Base-by-base conservation (phyloP, 2,329 filamentous ascomycete genomes). In the Myriangium duriaei region DNA sequence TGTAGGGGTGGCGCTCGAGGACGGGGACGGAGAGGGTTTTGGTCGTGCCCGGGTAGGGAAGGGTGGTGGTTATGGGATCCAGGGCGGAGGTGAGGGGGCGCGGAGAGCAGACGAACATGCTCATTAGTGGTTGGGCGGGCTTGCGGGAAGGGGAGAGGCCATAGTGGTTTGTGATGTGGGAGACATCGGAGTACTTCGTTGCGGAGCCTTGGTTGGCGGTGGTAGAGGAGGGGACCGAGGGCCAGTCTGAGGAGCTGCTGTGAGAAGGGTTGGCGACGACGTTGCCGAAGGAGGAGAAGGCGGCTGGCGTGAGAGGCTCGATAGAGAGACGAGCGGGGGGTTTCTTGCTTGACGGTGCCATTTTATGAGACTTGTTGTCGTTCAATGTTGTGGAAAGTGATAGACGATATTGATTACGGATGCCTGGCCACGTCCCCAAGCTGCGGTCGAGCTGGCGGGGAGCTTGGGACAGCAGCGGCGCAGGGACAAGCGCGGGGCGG, bases 41-140 rank as follows among this genome's bases (percentile, higher is more conserved):
- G 19, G 32, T 35, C 7, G 38, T 40, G n/a, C 31, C 32, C 18
- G 32, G 38, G 29, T 40, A 35, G 11, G 38, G 38, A 3, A 40
- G 38, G 13, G 38, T 40, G 19, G 24, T 30, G 24, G 31, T 40
- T n/a, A 30, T 32, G 18, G 19, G 31, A 4, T 30, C n/a, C 7
- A 34, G 31, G 18, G 38, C 19, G 11, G 38, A 40, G 11, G 32
- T 53, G 51, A 81, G 61, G 26, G 63, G 49, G 24, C 81, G 70
- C 7, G 81, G 79, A 34, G 76, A 77, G 57, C 85, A 95, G 39
- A 85, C 77, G 58, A 96, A 96, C 73, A 96, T 79, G 60, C 80
- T 94, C 71, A 92, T 78, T 38, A 80, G 71, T 24, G 81, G 71
- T 33, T 67, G 62, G 2, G 70, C 71, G 1, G 69, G 57, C 46